Evolutionary conservation across 2,329 filamentous ascomycete species (phyloP).

Genomic region (Hymenoscyphus repandus): DNA sequence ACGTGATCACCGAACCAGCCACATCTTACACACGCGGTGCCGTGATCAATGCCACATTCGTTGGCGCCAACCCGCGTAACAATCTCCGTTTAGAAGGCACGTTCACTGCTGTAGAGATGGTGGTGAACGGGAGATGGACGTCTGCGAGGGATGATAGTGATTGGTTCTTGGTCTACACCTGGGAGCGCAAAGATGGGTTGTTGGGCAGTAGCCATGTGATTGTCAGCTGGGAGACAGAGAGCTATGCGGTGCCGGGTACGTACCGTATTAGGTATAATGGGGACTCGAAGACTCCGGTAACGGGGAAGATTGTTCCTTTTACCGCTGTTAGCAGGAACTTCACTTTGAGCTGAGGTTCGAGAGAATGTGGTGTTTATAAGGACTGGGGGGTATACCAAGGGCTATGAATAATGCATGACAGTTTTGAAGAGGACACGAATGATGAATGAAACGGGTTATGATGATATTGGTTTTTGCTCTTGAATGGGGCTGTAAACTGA

Average conservation of each 20-base stretch:
- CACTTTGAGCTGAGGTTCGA: not conserved
- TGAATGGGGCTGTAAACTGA: no score
- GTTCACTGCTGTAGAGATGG: constrained; percentile 69
- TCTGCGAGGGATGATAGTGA: constrained; percentile 68
- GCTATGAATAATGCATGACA: no score
- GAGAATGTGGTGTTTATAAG: not conserved
- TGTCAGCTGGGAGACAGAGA: constrained; percentile 74
- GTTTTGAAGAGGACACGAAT: no score
- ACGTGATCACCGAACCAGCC: constrained; percentile 51
- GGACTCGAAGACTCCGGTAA: constrained; percentile 63
- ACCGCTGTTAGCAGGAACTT: constrained; percentile 45
- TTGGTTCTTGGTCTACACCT: constrained; percentile 78
- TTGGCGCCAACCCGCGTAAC: constrained; percentile 86
- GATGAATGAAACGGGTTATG: no score
- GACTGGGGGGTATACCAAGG: no score
- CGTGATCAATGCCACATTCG: constrained; percentile 62
- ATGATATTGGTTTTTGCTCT: no score
- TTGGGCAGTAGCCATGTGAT: constrained; percentile 73
- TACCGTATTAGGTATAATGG: constrained; percentile 84
- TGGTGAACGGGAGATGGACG: constrained; percentile 51
- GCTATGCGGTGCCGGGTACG: constrained; percentile 52
- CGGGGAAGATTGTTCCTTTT: constrained; percentile 60
- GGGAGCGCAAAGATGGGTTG: constrained; percentile 66
- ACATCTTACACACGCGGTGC: constrained; percentile 55
- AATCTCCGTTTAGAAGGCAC: constrained; percentile 75